phyloP scores from a whole-genome alignment of 2,329 filamentous ascomycete species.

The Didymella lethalis region DNA sequence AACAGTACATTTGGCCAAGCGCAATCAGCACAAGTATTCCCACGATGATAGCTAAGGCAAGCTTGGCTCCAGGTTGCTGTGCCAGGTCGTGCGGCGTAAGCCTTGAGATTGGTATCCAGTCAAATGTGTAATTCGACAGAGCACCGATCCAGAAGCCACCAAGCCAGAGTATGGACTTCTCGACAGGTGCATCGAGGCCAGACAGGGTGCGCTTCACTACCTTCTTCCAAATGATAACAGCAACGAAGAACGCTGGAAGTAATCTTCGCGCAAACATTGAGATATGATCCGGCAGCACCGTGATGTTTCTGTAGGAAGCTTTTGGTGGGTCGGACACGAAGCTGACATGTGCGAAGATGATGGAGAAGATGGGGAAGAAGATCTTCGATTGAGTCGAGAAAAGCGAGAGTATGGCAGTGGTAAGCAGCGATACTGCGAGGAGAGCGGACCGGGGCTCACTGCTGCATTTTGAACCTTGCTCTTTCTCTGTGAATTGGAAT shows the following conservation, averaged over 20 bases:
- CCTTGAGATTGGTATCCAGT: conserved; percentile 89
- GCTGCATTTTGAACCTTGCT: conserved; percentile 69
- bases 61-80: conserved; percentile 86
- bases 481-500: conserved; percentile 72
- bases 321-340: conserved; percentile 85
- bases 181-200: conserved; percentile 79
- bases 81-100: conserved; percentile 86
- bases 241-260: conserved; percentile 84
- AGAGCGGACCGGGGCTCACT: conserved; percentile 79
- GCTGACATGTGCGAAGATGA: conserved; percentile 86
- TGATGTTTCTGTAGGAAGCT: conserved; percentile 58
- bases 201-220: conserved; percentile 77
- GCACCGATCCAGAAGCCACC: conserved; percentile 89
- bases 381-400: conserved; percentile 78
- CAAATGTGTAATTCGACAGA: conserved; percentile 92
- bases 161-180: conserved; percentile 89
- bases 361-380: conserved; percentile 83
- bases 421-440: conserved; percentile 77
- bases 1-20: conserved; percentile 80
- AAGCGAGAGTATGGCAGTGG: conserved; percentile 76
- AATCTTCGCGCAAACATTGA: conserved; percentile 76
- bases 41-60: conserved; percentile 80
- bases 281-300: conserved; percentile 58
- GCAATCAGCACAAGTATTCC: conserved; percentile 72
- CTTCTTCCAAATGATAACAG: conserved; percentile 83